Conservation (phyloP, 2,329 filamentous ascomycete species). For the Emmonsiellopsis sp. region DNA sequence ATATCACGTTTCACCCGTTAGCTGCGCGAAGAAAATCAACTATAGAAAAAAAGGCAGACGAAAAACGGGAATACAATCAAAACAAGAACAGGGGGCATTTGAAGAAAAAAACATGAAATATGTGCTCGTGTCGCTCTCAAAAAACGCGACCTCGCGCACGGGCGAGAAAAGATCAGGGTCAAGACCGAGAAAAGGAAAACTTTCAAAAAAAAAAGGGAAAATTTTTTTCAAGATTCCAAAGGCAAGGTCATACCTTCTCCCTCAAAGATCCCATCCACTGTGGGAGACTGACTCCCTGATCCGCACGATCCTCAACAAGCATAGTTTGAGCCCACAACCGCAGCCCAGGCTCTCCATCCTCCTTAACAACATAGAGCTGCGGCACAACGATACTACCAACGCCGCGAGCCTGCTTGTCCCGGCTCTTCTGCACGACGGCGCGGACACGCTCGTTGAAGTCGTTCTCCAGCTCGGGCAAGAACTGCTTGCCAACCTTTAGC, state of each 20-base stretch:
- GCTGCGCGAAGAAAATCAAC: no score
- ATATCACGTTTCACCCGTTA: not conserved
- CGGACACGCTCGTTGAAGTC: conserved; percentile 95
- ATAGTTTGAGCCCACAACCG: conserved; percentile 96
- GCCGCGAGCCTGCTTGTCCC: conserved; percentile 75
- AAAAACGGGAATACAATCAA: not conserved
- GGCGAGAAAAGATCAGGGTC: no score
- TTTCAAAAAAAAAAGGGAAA: not conserved
- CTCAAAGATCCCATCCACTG: conserved; percentile 88
- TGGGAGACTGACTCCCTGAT: conserved; percentile 83
- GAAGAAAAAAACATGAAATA: no score
- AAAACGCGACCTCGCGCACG: not conserved
- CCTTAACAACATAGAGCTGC: conserved; percentile 84
- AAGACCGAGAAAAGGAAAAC: no score
- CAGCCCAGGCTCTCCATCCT: conserved; percentile 90
- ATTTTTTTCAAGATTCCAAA: conserved; percentile 1
- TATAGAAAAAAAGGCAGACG: no score
- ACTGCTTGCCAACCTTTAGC: conserved; percentile 83
- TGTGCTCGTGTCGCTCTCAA: not conserved
- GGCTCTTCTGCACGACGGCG: conserved; percentile 83
- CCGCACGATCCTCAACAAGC: conserved; percentile 86
- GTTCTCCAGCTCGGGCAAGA: conserved; percentile 77
- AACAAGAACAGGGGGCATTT: not conserved
- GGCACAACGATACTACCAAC: conserved; percentile 91
- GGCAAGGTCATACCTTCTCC: conserved; percentile 67